Evolutionary conservation across 805 yeast genomes (phyloP).

Genomic region (Lachancea fermentati): DNA sequence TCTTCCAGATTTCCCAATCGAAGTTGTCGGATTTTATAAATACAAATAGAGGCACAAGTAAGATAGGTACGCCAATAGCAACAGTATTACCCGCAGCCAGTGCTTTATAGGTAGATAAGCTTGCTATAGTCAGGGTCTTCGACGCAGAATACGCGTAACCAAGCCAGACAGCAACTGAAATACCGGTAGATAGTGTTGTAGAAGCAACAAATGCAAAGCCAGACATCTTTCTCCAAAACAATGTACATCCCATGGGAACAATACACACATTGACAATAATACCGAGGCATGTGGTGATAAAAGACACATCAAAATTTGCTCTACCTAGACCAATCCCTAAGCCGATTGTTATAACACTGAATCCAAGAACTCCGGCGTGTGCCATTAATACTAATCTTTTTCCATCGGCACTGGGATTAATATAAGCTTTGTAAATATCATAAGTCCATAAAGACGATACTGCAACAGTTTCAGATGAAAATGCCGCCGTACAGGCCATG

Average conservation of each 20-base stretch:
- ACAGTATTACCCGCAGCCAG: conserved; percentile 10
- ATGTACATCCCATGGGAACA: not conserved
- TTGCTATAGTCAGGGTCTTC: not conserved
- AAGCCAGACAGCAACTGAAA: conserved; percentile 36
- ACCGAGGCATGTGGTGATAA: not conserved
- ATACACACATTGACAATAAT: not conserved
- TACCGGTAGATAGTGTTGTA: conserved; percentile 38
- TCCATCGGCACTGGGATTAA: conserved; percentile 69
- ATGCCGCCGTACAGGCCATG: conserved; percentile 44
- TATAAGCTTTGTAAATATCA: conserved; percentile 70
- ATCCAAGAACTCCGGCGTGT: conserved; percentile 31
- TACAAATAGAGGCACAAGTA: not conserved
- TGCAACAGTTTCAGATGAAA: conserved; percentile 79
- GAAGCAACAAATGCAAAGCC: conserved; percentile 21
- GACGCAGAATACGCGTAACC: not conserved
- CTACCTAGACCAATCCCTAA: not conserved
- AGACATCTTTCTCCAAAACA: not conserved
- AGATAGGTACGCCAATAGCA: conserved; percentile 1
- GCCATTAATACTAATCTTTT: conserved; percentile 57
- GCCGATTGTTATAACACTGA: not conserved
- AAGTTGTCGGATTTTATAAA: conserved; percentile 2
- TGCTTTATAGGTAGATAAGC: not conserved
- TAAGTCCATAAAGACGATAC: conserved; percentile 74
- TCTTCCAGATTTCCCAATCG: conserved; percentile 4
- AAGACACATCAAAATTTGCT: not conserved